A percentile compares a stretch with the other conserved stretches of the same genome.
phyloP scores from a whole-genome alignment of 2,329 filamentous ascomycete species.

The Cladophialophora carrionii region DNA sequence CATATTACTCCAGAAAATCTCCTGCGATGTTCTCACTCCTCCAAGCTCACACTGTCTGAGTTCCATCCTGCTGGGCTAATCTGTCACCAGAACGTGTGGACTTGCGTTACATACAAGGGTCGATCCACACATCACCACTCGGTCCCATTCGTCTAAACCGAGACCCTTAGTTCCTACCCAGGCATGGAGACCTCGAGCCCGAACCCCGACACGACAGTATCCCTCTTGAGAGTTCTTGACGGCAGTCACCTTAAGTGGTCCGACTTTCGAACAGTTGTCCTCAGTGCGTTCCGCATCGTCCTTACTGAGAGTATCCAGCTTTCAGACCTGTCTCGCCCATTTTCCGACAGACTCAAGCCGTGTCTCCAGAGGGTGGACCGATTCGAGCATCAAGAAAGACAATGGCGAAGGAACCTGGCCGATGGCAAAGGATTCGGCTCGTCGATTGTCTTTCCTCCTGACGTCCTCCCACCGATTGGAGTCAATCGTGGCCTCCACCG shows the following conservation, averaged over 20 bases:
- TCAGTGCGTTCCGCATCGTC: slow-evolving; percentile 32
- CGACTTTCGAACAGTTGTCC: slow-evolving; percentile 33
- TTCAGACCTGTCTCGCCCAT: slow-evolving; percentile 26
- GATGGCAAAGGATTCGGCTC: slow-evolving; percentile 33
- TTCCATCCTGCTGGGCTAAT: not conserved
- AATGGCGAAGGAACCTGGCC: slow-evolving; percentile 30
- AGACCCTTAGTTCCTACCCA: not conserved
- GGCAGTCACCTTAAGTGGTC: slow-evolving; percentile 37
- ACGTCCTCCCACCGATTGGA: slow-evolving; percentile 30
- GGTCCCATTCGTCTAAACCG: not conserved
- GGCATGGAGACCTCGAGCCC: slow-evolving; percentile 22
- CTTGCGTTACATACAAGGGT: not conserved
- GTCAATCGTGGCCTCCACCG: slow-evolving; percentile 22
- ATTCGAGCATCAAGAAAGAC: slow-evolving; percentile 29
- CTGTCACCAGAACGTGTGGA: slow-evolving; percentile 2
- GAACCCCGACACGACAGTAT: slow-evolving; percentile 22
- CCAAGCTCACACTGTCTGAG: slow-evolving; percentile 6
- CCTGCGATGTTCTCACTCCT: slow-evolving; percentile 14
- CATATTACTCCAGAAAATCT: slow-evolving; percentile 22
- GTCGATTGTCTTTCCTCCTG: slow-evolving; percentile 35
- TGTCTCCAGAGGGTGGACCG: slow-evolving; percentile 22
- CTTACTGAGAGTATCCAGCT: slow-evolving; percentile 23
- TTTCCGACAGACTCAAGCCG: slow-evolving; percentile 25
- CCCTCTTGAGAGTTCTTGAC: slow-evolving; percentile 32
- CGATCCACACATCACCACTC: not conserved